These are phyloP conservation scores for Piedraia hortae DNA, from an alignment of 2,329 filamentous ascomycete genomes.

Conservation along the genomic window DNA sequence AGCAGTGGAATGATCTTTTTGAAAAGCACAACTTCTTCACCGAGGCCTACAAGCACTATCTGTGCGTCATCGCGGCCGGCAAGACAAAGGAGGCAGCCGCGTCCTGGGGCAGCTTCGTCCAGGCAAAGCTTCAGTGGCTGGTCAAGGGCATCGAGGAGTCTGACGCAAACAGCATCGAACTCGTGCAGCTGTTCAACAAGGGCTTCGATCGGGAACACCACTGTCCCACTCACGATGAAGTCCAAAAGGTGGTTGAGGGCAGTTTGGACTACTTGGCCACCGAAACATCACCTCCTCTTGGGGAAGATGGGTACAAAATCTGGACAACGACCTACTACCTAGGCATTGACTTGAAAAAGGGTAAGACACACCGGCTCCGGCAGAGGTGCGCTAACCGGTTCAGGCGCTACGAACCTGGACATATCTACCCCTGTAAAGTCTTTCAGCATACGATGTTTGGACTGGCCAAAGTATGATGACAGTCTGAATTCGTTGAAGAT, in stretches of 20 bases:
- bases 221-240: constrained; percentile 33
- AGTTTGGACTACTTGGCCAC: constrained; percentile 32
- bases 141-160: constrained; percentile 63
- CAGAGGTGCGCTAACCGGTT: constrained; percentile 10
- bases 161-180: constrained; percentile 34
- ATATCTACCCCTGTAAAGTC: constrained; percentile 58
- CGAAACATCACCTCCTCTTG: constrained; percentile 26
- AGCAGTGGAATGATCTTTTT: constrained; percentile 70
- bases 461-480: constrained; percentile 46
- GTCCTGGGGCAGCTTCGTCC: constrained; percentile 71
- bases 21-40: constrained; percentile 84
- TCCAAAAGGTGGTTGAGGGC: constrained; percentile 33
- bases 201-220: constrained; percentile 62
- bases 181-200: constrained; percentile 82
- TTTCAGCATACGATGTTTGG: constrained; percentile 59
- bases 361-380: constrained; percentile 2
- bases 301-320: constrained; percentile 27
- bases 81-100: constrained; percentile 62
- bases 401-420: constrained; percentile 43
- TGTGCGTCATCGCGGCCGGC: constrained; percentile 62
- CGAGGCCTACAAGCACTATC: constrained; percentile 77
- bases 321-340: constrained; percentile 91
- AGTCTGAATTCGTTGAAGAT: constrained; percentile 57
- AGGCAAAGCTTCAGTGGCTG: constrained; percentile 73
- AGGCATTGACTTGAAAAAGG: constrained; percentile 42